Conservation (phyloP, 768 basidiomycete species). For the Tremella mesenterica region DNA sequence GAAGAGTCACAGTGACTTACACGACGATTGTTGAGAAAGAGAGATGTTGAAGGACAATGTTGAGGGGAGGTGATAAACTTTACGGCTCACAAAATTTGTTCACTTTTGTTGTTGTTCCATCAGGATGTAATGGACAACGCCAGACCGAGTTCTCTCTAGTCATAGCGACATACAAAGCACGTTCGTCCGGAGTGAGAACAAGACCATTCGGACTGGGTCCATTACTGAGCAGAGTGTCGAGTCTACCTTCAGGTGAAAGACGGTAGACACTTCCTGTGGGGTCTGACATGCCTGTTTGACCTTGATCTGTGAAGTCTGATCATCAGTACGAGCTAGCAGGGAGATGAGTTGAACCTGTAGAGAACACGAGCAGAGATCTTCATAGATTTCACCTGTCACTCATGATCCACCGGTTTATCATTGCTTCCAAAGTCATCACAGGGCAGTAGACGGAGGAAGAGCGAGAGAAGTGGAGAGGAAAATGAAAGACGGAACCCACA, state of each 20-base stretch:
- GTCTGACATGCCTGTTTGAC: conserved; percentile 24
- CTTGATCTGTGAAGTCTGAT: conserved; percentile 28
- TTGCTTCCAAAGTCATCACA: background rate
- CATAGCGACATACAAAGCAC: conserved; percentile 20
- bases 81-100: conserved; percentile 14
- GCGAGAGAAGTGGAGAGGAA: background rate
- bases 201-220: conserved; percentile 20
- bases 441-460: too few relatives aligned
- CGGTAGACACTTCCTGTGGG: conserved; percentile 18
- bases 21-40: background rate
- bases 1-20: too few relatives aligned
- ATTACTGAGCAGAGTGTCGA: conserved; percentile 13
- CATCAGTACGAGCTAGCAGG: background rate
- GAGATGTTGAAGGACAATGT: too few relatives aligned
- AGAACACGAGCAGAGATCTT: too few relatives aligned
- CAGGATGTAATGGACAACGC: conserved; percentile 16
- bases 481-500: conserved; percentile 6
- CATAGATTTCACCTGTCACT: too few relatives aligned
- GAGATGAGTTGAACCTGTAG: background rate
- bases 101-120: conserved; percentile 19
- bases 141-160: conserved; percentile 22
- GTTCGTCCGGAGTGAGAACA: conserved; percentile 18
- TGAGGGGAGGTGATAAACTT: too few relatives aligned
- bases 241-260: conserved; percentile 12
- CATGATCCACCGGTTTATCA: background rate